phyloP scores from a whole-genome alignment of 2,329 filamentous ascomycete species.

The Pseudonectria buxi region DNA sequence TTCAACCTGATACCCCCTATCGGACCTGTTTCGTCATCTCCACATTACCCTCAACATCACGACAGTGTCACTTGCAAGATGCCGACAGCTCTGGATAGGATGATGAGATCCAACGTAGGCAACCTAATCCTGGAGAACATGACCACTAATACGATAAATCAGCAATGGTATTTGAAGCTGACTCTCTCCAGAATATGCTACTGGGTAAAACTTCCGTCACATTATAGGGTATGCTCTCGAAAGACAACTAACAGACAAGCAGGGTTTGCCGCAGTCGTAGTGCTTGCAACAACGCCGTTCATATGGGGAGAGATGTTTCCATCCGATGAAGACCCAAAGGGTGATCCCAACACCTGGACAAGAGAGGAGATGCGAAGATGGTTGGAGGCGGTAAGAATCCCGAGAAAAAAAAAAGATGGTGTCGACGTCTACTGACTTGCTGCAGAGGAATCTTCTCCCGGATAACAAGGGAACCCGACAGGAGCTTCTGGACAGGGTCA shows the following conservation, averaged over 20 bases:
- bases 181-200: too few relatives aligned
- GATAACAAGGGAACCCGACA: conserved; percentile 37
- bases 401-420: too few relatives aligned
- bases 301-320: conserved; percentile 92
- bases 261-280: conserved; percentile 77
- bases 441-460: conserved; percentile 41
- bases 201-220: neutral
- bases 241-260: conserved; percentile 10
- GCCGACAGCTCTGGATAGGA: conserved; percentile 64
- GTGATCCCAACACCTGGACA: conserved; percentile 67
- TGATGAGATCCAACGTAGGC: conserved; percentile 61
- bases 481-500: conserved; percentile 39
- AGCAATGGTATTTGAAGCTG: too few relatives aligned
- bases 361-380: conserved; percentile 72
- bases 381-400: conserved; percentile 61
- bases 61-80: conserved; percentile 35
- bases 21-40: neutral
- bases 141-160: too few relatives aligned
- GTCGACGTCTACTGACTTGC: neutral
- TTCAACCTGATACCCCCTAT: too few relatives aligned
- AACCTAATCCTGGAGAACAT: too few relatives aligned
- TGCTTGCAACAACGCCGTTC: conserved; percentile 72
- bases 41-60: neutral
- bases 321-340: conserved; percentile 64
- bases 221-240: too few relatives aligned